Percentiles rank a stretch among this genome's conserved stretches.
Conservation (phyloP, 2,329 filamentous ascomycete genomes). For the Botrytis fabae region DNA sequence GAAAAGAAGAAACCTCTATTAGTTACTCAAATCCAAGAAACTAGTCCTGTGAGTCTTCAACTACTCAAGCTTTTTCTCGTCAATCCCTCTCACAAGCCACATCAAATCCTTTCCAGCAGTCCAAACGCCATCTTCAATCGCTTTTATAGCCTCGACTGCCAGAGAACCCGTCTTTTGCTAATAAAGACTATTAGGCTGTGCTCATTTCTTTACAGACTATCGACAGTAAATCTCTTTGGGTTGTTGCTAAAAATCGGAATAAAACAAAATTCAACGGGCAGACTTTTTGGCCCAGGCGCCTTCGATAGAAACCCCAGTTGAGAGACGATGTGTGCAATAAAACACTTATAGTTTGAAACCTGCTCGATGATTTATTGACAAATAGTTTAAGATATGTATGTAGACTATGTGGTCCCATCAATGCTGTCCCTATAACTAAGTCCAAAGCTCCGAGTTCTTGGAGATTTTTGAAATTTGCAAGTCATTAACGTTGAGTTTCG, state of each 20-base stretch:
- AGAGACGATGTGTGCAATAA: background rate
- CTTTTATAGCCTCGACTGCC: no score
- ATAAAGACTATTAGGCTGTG: no score
- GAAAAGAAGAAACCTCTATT: background rate
- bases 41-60: background rate
- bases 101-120: background rate
- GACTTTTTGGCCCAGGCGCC: background rate
- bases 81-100: background rate
- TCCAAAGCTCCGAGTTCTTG: background rate
- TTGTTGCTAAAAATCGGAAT: rapidly evolving
- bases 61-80: background rate
- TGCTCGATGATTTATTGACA: background rate
- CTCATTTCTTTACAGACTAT: background rate
- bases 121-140: background rate
- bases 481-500: background rate
- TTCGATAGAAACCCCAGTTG: background rate
- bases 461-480: background rate
- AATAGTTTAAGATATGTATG: background rate
- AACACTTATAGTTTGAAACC: rapidly evolving
- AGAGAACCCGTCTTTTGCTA: background rate
- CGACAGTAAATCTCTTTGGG: no score
- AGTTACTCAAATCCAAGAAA: background rate
- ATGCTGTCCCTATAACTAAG: background rate
- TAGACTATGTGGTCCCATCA: rapidly evolving
- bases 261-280: background rate